Conservation (phyloP, 805 yeast genomes). For the Saccharomycopsis microspora region DNA sequence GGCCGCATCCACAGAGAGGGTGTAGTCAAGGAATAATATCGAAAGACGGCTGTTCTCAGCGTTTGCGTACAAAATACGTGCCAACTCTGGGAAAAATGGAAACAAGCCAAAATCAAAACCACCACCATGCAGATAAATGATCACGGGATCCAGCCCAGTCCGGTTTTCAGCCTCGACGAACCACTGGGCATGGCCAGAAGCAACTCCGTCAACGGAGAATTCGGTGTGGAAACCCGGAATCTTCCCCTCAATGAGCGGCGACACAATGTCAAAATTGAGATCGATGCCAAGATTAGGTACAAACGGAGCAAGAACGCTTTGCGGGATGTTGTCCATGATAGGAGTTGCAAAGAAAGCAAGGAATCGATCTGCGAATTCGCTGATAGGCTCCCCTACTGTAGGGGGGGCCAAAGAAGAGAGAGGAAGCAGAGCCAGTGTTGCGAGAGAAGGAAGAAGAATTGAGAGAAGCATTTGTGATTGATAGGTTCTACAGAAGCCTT, state of each 20-base stretch:
- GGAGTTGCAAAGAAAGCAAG: too few relatives aligned
- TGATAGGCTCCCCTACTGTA: too few relatives aligned
- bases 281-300: too few relatives aligned
- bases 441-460: too few relatives aligned
- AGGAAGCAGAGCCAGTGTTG: too few relatives aligned
- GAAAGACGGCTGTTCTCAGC: conserved; percentile 13
- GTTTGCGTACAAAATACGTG: neutral
- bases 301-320: too few relatives aligned
- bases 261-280: too few relatives aligned
- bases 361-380: too few relatives aligned
- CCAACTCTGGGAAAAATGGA: neutral
- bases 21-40: conserved; percentile 20
- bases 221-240: neutral
- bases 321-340: too few relatives aligned
- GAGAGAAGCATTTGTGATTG: too few relatives aligned
- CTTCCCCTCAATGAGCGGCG: neutral
- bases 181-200: neutral
- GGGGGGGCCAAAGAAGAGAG: too few relatives aligned
- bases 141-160: conserved; percentile 1
- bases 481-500: too few relatives aligned
- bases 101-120: neutral
- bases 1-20: conserved; percentile 18
- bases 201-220: neutral
- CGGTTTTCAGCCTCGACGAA: neutral
- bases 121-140: conserved; percentile 4